Evolutionary conservation across 495 filamentous ascomycete species (phyloP), one percentile per base, ranked within the genome.

Genomic region (Talaromyces nanjingensis): DNA sequence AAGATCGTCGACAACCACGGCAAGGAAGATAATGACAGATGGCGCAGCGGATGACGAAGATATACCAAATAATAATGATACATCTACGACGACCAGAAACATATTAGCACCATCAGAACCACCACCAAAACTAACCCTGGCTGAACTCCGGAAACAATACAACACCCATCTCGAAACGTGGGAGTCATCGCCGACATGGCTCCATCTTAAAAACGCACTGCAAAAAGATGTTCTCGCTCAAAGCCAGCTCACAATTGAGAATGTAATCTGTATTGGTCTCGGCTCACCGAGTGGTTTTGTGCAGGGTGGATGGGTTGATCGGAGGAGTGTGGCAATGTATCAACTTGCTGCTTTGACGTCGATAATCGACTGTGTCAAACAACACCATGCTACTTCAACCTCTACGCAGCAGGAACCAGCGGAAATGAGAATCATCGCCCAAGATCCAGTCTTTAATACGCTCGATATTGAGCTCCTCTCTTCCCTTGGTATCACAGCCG

Each of bases 401-500:
- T 16, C 37, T 42, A 42, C 14, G 12, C 37, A 16, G 37, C 2
- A 63, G 31, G 14, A 39, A 1, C 20, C 11, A 4, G 16, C 18
- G 45, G 45, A 63, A 16, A 64, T 42, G n/a, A 27, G 22, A 42
- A 22, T 83, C 57, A 73, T 84, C 65, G 82, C 87, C 24, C 90
- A 93, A 75, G 90, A 93, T 57, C 90, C 90, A 6, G 68, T 83
- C 66, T 91, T 91, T 74, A 91, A 85, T 60, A 52, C 71, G 7
- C 71, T 81, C 6, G 90, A 93, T 68, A 79, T 75, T 25, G 66
- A 71, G 0, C 88, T 91, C 63, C 80, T 91, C 45, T 37, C 65
- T 0, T 73, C 68, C 11, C 73, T 87, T 1, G 78, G 77, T 22
- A 79, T 89, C 34, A 73, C 74, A 22, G 81, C 87, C 12, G 79